Percentiles rank a stretch among this genome's conserved stretches.
These are phyloP conservation scores for Fonsecaea monophora DNA, from an alignment of 2,329 filamentous ascomycete species.

Conservation along the genomic window DNA sequence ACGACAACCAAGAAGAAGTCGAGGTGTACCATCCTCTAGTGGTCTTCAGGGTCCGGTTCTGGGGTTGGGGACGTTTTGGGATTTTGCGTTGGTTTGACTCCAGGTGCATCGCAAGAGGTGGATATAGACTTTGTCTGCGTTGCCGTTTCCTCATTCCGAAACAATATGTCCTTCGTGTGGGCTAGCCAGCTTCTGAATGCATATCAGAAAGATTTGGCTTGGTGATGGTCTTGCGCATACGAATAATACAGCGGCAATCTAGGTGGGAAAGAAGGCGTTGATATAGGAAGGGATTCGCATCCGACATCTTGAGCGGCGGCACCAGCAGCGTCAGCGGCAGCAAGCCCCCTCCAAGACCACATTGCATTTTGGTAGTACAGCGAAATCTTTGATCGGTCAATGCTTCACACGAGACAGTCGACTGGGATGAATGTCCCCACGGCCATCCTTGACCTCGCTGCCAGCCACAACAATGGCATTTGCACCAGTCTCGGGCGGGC, in stretches of 20 bases:
- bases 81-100: slow-evolving; percentile 9
- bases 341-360: slow-evolving; percentile 10
- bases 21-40: slow-evolving; percentile 54
- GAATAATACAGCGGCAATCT: slow-evolving; percentile 33
- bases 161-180: slow-evolving; percentile 9
- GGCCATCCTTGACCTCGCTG: slow-evolving; percentile 39
- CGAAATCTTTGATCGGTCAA: slow-evolving; percentile 14
- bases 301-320: slow-evolving; percentile 17
- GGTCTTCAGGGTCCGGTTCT: slow-evolving; percentile 13
- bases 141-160: slow-evolving; percentile 24
- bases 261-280: slow-evolving; percentile 27
- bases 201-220: background rate
- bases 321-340: background rate
- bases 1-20: slow-evolving; percentile 51
- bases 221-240: slow-evolving; percentile 22
- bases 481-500: slow-evolving; percentile 39
- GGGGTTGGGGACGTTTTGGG: slow-evolving; percentile 10
- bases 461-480: slow-evolving; percentile 26
- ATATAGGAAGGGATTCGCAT: slow-evolving; percentile 29
- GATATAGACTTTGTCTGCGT: slow-evolving; percentile 34
- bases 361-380: background rate
- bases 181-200: slow-evolving; percentile 11
- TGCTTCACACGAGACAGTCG: slow-evolving; percentile 48
- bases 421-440: slow-evolving; percentile 53
- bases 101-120: slow-evolving; percentile 32